A percentile compares a stretch with the other conserved stretches of the same genome.
These are phyloP conservation scores for Lobosporangium transversale DNA, from an alignment of 192 early-diverging fungal genomes.

Conservation along the genomic window DNA sequence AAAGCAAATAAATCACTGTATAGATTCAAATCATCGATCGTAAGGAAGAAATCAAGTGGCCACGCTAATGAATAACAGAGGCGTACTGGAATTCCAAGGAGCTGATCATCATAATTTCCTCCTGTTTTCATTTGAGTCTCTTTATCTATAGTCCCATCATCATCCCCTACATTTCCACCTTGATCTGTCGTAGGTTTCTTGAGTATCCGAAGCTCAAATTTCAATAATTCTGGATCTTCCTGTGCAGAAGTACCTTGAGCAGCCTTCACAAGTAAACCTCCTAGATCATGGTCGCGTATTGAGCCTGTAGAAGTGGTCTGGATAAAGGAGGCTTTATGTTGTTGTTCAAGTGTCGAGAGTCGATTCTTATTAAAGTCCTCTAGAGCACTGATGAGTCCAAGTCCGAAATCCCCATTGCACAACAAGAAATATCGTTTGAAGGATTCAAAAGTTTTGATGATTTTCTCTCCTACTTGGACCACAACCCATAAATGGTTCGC, in stretches of 20 bases:
- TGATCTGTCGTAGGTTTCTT: neutral
- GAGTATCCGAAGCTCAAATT: conserved; percentile 27
- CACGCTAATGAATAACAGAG: conserved; percentile 69
- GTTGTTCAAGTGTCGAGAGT: conserved; percentile 31
- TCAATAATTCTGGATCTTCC: conserved; percentile 20
- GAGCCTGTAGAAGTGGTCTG: conserved; percentile 26
- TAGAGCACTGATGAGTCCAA: conserved; percentile 65
- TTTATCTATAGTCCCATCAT: neutral
- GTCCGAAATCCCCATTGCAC: conserved; percentile 69
- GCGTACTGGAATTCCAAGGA: conserved; percentile 62
- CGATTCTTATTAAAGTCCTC: conserved; percentile 53
- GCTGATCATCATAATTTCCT: conserved; percentile 63
- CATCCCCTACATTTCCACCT: neutral
- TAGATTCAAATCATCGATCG: conserved; percentile 62
- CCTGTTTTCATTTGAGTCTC: conserved; percentile 6
- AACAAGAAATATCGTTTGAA: conserved; percentile 71
- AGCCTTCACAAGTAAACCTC: conserved; percentile 30
- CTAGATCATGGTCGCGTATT: conserved; percentile 36
- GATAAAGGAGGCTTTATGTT: conserved; percentile 28
- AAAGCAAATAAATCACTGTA: conserved; percentile 74
- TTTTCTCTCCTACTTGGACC: conserved; percentile 71
- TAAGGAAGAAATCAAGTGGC: conserved; percentile 78
- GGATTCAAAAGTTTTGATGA: conserved; percentile 64
- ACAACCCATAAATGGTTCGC: conserved; percentile 71
- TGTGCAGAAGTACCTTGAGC: conserved; percentile 28